Percentiles rank a stretch among this genome's conserved stretches.
phyloP scores from a whole-genome alignment of 441 rosid genomes.

The Isatis lusitanica region DNA sequence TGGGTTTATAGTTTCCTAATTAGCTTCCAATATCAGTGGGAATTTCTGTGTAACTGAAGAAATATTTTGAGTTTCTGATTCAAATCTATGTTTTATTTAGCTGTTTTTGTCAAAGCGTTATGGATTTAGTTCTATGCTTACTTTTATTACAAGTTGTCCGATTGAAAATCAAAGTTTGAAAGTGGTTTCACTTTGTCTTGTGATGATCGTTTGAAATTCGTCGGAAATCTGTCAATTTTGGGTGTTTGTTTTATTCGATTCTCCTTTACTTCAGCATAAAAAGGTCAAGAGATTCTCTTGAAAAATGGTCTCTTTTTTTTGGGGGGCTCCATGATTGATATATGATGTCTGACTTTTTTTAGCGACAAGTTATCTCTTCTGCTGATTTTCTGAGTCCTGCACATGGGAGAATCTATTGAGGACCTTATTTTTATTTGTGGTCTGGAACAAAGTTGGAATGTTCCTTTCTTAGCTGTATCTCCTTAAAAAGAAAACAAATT shows the following conservation, averaged over 20 bases:
- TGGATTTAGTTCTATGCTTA: slow-evolving; percentile 16
- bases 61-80: neutral
- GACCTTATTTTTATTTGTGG: slow-evolving; percentile 32
- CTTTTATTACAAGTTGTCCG: neutral
- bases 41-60: neutral
- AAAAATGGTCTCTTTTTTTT: slow-evolving; percentile 41
- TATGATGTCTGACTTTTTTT: slow-evolving; percentile 35
- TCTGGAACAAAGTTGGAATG: slow-evolving; percentile 39
- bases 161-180: slow-evolving; percentile 3
- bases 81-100: neutral
- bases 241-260: slow-evolving; percentile 23
- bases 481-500: slow-evolving; percentile 4
- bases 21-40: neutral
- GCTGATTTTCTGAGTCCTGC: slow-evolving; percentile 49
- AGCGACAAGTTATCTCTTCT: slow-evolving; percentile 28
- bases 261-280: slow-evolving; percentile 11
- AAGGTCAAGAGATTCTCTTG: slow-evolving; percentile 24
- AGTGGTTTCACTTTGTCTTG: slow-evolving; percentile 27
- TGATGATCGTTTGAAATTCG: slow-evolving; percentile 8
- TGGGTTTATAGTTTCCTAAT: slow-evolving; percentile 8
- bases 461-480: slow-evolving; percentile 40
- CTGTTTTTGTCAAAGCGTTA: neutral
- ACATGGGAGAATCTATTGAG: slow-evolving; percentile 57
- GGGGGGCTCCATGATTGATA: slow-evolving; percentile 44
- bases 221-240: slow-evolving; percentile 25